Conservation (phyloP, 2,329 filamentous ascomycete species). For the Trichoderma harzianum region DNA sequence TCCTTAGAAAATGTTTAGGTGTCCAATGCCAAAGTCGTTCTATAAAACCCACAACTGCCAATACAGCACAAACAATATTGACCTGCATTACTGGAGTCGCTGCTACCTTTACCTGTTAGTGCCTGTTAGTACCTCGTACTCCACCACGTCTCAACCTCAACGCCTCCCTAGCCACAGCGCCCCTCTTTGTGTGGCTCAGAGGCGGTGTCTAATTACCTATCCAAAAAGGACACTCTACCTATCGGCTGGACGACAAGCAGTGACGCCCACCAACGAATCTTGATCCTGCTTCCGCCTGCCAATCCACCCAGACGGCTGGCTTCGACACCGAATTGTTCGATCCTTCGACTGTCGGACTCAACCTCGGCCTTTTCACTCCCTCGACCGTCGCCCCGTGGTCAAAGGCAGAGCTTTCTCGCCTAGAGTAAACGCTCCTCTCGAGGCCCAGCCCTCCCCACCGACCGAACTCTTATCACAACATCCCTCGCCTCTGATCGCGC, state of each 20-base stretch:
- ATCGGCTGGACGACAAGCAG: slow-evolving; percentile 2
- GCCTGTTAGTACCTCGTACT: background rate
- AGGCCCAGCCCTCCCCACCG: background rate
- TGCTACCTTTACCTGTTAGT: background rate
- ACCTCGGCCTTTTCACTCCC: background rate
- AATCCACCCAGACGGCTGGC: slow-evolving; percentile 17
- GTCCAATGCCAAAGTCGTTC: background rate
- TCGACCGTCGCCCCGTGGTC: slow-evolving; percentile 7
- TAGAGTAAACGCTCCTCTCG: background rate
- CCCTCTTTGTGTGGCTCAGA: slow-evolving; percentile 13
- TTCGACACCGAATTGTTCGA: slow-evolving; percentile 3
- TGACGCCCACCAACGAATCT: slow-evolving; percentile 14
- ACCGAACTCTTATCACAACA: slow-evolving; percentile 7
- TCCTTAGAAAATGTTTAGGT: too few relatives aligned
- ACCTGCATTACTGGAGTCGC: background rate
- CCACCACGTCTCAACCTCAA: background rate
- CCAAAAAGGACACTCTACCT: slow-evolving; percentile 19
- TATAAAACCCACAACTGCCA: background rate
- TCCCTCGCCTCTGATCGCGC: slow-evolving; percentile 18
- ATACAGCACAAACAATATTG: background rate
- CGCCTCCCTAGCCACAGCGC: slow-evolving; percentile 15
- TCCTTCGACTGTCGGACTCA: slow-evolving; percentile 1
- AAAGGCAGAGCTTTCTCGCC: slow-evolving; percentile 14
- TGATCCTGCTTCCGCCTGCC: slow-evolving; percentile 13
- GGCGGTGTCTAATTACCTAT: slow-evolving; percentile 19